These are phyloP conservation scores for Cryoendolithus antarcticus DNA, from an alignment of 2,329 filamentous ascomycete genomes.

Conservation along the genomic window DNA sequence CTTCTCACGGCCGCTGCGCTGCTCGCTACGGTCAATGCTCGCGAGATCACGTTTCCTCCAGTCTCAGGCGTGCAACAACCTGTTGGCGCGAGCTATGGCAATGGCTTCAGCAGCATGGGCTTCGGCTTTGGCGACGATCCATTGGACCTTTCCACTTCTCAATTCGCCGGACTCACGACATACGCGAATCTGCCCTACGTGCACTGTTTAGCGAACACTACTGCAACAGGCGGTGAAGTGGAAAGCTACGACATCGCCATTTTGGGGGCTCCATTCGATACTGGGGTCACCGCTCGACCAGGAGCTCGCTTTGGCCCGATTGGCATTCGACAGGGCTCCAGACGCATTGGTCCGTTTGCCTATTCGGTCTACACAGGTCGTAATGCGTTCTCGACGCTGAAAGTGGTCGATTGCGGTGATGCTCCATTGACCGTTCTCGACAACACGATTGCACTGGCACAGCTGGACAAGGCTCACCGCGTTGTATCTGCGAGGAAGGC, in stretches of 20 bases:
- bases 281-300: conserved; percentile 39
- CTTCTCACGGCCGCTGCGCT: conserved; percentile 4
- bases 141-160: conserved; percentile 11
- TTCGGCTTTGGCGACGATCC: conserved; percentile 5
- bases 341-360: conserved; percentile 31
- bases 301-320: conserved; percentile 41
- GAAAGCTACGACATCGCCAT: conserved; percentile 38
- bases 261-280: conserved; percentile 38
- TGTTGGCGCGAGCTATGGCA: conserved; percentile 8
- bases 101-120: neutral
- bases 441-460: conserved; percentile 42
- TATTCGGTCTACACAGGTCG: conserved; percentile 40
- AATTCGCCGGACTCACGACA: conserved; percentile 33
- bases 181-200: conserved; percentile 38
- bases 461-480: conserved; percentile 41
- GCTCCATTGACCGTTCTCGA: conserved; percentile 36
- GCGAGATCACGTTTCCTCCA: conserved; percentile 35
- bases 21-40: conserved; percentile 10
- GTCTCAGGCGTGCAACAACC: conserved; percentile 25
- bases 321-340: conserved; percentile 40
- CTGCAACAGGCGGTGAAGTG: conserved; percentile 18
- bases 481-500: conserved; percentile 33
- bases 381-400: conserved; percentile 27
- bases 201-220: conserved; percentile 27
- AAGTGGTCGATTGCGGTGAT: conserved; percentile 44